A percentile compares a stretch with the other conserved stretches of the same genome.
Evolutionary conservation across 495 filamentous ascomycete genomes (phyloP).

Genomic region (Clohesyomyces aquaticus): DNA sequence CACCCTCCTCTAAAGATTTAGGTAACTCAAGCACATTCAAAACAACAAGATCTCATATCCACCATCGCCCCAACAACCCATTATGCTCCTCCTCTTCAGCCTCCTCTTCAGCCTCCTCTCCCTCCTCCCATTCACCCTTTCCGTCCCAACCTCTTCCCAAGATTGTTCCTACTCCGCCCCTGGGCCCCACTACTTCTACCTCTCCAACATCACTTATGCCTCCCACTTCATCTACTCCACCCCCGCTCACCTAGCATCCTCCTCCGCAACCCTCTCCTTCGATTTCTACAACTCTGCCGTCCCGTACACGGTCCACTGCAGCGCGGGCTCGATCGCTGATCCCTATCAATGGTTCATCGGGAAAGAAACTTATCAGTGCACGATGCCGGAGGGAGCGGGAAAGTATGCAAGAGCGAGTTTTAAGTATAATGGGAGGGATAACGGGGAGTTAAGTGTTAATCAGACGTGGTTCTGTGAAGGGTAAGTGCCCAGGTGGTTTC

Average conservation of each 20-base stretch:
- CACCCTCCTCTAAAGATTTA: too few species aligned
- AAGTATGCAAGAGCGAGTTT: not conserved
- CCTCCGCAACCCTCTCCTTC: not conserved
- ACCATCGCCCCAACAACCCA: not conserved
- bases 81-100: not conserved
- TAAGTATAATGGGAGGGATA: not conserved
- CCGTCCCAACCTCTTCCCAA: not conserved
- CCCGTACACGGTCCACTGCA: not conserved
- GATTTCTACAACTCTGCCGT: not conserved
- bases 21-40: too few species aligned
- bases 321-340: not conserved
- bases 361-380: not conserved
- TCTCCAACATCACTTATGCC: not conserved
- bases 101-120: not conserved
- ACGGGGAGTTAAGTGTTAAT: not conserved
- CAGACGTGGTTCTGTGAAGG: constrained; percentile 3
- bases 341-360: not conserved
- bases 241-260: not conserved
- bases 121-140: not conserved
- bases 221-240: constrained; percentile 7
- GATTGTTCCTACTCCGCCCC: constrained; percentile 1
- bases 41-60: not conserved
- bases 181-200: not conserved
- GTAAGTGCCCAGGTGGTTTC: not conserved
- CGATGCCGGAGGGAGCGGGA: not conserved